Evolutionary conservation across 768 basidiomycete species (phyloP), one percentile per base, ranked within the genome.

Genomic region (Suillus discolor): DNA sequence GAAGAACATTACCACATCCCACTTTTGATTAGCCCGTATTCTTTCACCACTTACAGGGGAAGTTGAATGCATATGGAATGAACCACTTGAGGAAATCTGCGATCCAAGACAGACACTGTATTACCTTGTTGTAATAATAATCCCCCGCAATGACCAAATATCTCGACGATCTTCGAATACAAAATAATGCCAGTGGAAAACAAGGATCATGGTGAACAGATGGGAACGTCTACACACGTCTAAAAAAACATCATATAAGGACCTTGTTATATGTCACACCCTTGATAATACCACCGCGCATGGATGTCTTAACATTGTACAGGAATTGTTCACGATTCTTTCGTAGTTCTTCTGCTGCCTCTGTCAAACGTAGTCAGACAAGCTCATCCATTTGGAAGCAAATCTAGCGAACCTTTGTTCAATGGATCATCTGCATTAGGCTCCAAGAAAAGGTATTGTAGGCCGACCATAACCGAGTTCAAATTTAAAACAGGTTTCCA

Each of bases 401-500:
- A 39, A 25, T 65, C 42, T n/a, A n/a, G 70, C 88, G 55, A 67
- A 94, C 97, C 97, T 80, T 99, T 99, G 84, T 99, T 99, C 73
- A 99, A 76, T 18, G 97, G 97, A 79, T 99, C 97, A 71, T 99
- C 97, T 45, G 97, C 93, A 72, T 99, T 99, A 16, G 97, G 97
- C 78, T 99, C 97, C 65, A 99, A 83, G 85, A 99, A 99, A 62
- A 99, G 86, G 74, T 98, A 99, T 77, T 99, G 97, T 64, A 99
- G 79, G 42, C 97, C 97, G 66, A 99, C 94, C 94, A 99, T 97
- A 69, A 99, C 94, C 38, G 96, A 94, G 76, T 96, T 98, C 62
- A 99, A 84, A 78, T 98, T 99, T 53, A 99, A 83, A 4, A 99
- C 97, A 6, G 97, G 97, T 75, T 99, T 99, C 97, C 97, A 99